A percentile compares a stretch with the other conserved stretches of the same genome.
Evolutionary conservation across 2,329 filamentous ascomycete genomes (phyloP).

Genomic region (Fusarium clavum): DNA sequence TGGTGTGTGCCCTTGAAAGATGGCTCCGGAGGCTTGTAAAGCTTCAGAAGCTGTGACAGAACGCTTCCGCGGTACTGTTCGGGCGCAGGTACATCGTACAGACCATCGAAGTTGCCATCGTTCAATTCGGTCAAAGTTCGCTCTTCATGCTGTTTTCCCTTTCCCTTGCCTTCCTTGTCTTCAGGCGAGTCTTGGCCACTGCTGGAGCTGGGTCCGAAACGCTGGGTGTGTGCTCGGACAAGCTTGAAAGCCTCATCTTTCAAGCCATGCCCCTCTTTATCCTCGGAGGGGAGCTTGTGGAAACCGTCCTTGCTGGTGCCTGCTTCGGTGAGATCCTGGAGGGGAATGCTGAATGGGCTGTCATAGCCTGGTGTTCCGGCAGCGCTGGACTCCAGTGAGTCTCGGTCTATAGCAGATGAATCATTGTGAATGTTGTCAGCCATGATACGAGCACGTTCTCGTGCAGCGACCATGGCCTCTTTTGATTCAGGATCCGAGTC

Average conservation of each 20-base stretch:
- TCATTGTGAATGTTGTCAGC: constrained; percentile 55
- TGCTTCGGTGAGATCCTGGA: constrained; percentile 48
- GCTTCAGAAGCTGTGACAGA: constrained; percentile 59
- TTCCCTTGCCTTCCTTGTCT: constrained; percentile 1
- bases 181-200: constrained; percentile 16
- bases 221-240: constrained; percentile 56
- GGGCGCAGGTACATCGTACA: constrained; percentile 56
- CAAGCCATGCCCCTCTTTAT: constrained; percentile 20
- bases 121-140: constrained; percentile 51
- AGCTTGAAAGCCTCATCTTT: constrained; percentile 56
- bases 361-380: constrained; percentile 46
- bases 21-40: constrained; percentile 56
- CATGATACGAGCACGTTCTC: constrained; percentile 57
- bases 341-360: constrained; percentile 45
- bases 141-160: constrained; percentile 26
- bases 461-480: constrained; percentile 53
- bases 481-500: constrained; percentile 51
- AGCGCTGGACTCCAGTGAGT: constrained; percentile 54
- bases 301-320: constrained; percentile 33
- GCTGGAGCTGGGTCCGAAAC: constrained; percentile 30
- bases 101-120: constrained; percentile 55
- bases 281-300: constrained; percentile 28
- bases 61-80: constrained; percentile 59
- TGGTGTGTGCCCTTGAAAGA: constrained; percentile 36
- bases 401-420: constrained; percentile 50